phyloP scores from a whole-genome alignment of 75 land plant species.

The Pseudotsuga menziesii region DNA sequence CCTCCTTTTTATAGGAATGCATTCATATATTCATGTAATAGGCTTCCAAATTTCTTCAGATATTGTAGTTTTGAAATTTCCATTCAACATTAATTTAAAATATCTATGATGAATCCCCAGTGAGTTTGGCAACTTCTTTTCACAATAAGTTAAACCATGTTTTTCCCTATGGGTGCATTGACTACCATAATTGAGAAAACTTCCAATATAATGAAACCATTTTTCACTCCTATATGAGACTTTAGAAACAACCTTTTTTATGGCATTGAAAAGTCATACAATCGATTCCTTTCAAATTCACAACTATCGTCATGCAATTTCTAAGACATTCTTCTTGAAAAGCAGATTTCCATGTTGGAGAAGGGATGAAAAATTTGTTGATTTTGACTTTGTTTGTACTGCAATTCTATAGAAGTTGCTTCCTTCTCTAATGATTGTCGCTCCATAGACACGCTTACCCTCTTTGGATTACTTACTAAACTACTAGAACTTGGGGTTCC shows the following conservation, averaged over 20 bases:
- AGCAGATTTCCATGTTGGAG: not conserved
- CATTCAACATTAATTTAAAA: constrained; percentile 37
- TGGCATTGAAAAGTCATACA: not conserved
- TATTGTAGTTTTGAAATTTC: constrained; percentile 35
- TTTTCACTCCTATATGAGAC: not conserved
- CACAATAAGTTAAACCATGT: constrained; percentile 65
- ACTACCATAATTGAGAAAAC: constrained; percentile 23
- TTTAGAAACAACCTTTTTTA: constrained; percentile 10
- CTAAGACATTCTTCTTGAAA: not conserved
- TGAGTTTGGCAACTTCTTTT: constrained; percentile 73
- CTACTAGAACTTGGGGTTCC: not conserved
- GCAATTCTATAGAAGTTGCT: not conserved
- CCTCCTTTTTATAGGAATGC: constrained; percentile 39
- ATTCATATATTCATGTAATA: constrained; percentile 64
- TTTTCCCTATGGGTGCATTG: constrained; percentile 70
- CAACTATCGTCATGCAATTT: constrained; percentile 1
- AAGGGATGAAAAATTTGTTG: not conserved
- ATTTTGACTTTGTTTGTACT: not conserved
- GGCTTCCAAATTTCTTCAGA: constrained; percentile 55
- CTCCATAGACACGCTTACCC: not conserved
- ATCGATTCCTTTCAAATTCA: constrained; percentile 6
- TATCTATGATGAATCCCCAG: constrained; percentile 53
- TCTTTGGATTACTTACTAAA: too few relatives aligned
- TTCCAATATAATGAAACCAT: constrained; percentile 33
- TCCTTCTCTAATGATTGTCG: not conserved